Evolutionary conservation across 2,329 filamentous ascomycete genomes (phyloP).

Genomic region (Stemphylium vesicarium): DNA sequence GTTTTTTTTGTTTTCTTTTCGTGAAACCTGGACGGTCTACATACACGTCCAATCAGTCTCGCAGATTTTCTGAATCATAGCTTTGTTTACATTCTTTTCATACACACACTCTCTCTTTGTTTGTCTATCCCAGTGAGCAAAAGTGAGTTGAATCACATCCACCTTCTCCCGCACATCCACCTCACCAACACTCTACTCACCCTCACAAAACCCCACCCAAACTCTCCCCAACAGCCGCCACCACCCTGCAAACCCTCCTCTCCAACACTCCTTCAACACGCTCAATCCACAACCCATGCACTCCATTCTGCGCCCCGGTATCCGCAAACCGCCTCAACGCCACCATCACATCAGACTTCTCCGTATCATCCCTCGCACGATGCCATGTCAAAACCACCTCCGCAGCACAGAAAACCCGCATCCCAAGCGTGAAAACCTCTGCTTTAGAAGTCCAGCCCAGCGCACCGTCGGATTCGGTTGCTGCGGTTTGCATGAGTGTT

Average conservation of each 20-base stretch:
- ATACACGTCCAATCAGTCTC: background rate
- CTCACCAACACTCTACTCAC: background rate
- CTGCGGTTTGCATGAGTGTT: conserved; percentile 48
- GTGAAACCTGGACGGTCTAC: too few species aligned
- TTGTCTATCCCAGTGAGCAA: background rate
- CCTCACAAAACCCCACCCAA: conserved; percentile 5
- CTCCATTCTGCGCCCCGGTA: conserved; percentile 23
- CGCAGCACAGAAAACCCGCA: conserved; percentile 52
- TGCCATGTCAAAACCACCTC: conserved; percentile 48
- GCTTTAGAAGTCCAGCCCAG: conserved; percentile 76
- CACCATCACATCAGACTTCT: conserved; percentile 27
- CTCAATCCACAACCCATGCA: conserved; percentile 49
- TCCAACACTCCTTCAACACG: conserved; percentile 44
- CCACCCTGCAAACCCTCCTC: conserved; percentile 17
- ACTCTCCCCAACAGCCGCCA: conserved; percentile 16
- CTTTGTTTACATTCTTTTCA: background rate
- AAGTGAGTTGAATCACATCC: background rate
- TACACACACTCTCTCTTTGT: background rate
- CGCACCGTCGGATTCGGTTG: conserved; percentile 63
- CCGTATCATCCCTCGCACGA: conserved; percentile 8
- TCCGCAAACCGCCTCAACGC: conserved; percentile 36
- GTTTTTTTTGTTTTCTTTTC: background rate
- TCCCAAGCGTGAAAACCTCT: conserved; percentile 68
- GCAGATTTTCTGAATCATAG: background rate
- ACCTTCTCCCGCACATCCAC: background rate